Percentiles rank a stretch among this genome's conserved stretches.
phyloP scores from a whole-genome alignment of 169 alveolate species.

The Eimeria sp. region DNA sequence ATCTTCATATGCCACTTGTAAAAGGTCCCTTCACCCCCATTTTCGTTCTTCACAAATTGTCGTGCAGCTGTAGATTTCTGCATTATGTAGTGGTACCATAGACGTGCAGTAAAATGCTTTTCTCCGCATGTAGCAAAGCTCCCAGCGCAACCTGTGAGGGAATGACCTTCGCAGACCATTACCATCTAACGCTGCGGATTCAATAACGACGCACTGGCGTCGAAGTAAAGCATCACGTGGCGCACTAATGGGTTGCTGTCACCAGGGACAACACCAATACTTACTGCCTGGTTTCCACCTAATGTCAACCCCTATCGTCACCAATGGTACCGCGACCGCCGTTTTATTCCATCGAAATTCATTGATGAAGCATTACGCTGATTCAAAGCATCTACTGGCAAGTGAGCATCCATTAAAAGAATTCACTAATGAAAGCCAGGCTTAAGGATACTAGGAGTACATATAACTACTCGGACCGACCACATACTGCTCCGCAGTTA shows the following conservation, averaged over 20 bases:
- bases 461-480: too few species aligned
- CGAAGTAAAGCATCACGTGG: background rate
- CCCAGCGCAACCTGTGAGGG: background rate
- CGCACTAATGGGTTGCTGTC: background rate
- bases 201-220: background rate
- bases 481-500: too few species aligned
- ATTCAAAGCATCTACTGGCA: too few species aligned
- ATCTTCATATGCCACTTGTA: too few species aligned
- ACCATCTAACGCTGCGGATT: background rate
- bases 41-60: too few species aligned
- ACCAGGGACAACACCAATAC: background rate
- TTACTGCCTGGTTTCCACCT: background rate
- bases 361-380: background rate
- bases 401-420: too few species aligned
- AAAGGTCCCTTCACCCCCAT: too few species aligned
- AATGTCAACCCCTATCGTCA: background rate
- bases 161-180: background rate
- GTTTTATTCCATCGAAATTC: background rate
- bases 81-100: too few species aligned
- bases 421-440: too few species aligned
- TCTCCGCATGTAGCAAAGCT: background rate
- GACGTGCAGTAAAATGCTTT: too few species aligned
- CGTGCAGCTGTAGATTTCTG: too few species aligned
- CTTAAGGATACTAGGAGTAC: too few species aligned
- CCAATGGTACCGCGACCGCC: background rate